Evolutionary conservation across 1,284 basidiomycete species (phyloP), one percentile per base, ranked within the genome.

Genomic region (Sporisorium sorghi): DNA sequence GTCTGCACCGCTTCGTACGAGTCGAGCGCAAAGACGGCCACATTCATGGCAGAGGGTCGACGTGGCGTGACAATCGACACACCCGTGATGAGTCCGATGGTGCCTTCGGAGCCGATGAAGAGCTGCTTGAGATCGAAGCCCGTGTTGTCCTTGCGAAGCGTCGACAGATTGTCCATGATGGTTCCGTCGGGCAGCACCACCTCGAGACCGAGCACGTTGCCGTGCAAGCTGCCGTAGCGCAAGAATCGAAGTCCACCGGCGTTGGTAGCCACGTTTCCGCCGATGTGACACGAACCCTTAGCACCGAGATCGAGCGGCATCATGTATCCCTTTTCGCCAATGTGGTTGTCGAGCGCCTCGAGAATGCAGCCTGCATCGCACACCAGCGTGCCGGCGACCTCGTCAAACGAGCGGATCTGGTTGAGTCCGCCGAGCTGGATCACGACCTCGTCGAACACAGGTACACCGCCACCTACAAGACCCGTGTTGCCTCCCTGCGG

Each of bases 401-500:
- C 89, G 85, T 99, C 97, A 82, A 99, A 99, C 3, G 91, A 91
- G 73, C 96, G 90, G 62, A 99, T 89, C 75, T 90, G 88, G 83
- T 90, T 90, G 89, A 99, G 90, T 80, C 91, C 93, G 30, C 90
- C 81, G 40, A 97, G 88, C 66, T 89, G 94, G 61, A 99, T 85
- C 55, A 99, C 88, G 63, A 99, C 86, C 86, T 99, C 97, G 84
- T 97, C 92, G 74, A 90, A 88, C 17, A 96, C 86, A 0, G 97
- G 96, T 11, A 97, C 93, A 67, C 94, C 91, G 21, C 97, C 97
- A n/a, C 97, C 89, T 28, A 99, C 97, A 11, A 99, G 89, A 23
- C 97, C 97, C 0, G 97, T 99, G 86, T 99, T 99, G 30, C 97
- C 97, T 52, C 97, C 96, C 86, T 99, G 97, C 1, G 97, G 97